phyloP scores from a whole-genome alignment of 768 basidiomycete species.

The Leccinum broughii region DNA sequence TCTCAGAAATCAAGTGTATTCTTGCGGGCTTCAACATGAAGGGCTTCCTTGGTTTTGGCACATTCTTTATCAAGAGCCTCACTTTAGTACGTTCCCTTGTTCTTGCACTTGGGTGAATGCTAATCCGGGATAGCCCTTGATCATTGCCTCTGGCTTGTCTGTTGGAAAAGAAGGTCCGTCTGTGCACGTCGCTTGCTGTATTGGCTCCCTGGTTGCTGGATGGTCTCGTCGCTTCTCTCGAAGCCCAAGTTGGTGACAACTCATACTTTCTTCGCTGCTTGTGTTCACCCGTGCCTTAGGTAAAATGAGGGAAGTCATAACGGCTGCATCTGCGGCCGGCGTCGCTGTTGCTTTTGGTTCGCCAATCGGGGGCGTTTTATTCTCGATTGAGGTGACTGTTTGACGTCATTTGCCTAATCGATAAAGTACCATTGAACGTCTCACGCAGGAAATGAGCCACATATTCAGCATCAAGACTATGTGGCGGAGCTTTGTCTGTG shows the following conservation, averaged over 20 bases:
- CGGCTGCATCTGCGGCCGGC: slow-evolving; percentile 95
- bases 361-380: slow-evolving; percentile 95
- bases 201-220: slow-evolving; percentile 88
- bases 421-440: slow-evolving; percentile 1
- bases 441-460: slow-evolving; percentile 93
- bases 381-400: slow-evolving; percentile 84
- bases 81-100: slow-evolving; percentile 65
- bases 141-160: slow-evolving; percentile 95
- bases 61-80: slow-evolving; percentile 91
- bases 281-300: slow-evolving; percentile 39
- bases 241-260: slow-evolving; percentile 70
- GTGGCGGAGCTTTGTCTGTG: slow-evolving; percentile 98
- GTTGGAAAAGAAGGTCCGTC: slow-evolving; percentile 99
- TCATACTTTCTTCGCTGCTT: slow-evolving; percentile 6
- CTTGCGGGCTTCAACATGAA: slow-evolving; percentile 97
- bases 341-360: slow-evolving; percentile 99
- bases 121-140: slow-evolving; percentile 68
- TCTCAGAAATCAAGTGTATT: slow-evolving; percentile 98
- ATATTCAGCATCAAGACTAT: slow-evolving; percentile 96
- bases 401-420: not conserved
- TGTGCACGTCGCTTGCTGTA: slow-evolving; percentile 94
- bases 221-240: slow-evolving; percentile 78
- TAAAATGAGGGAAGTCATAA: slow-evolving; percentile 88
- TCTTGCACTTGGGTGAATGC: slow-evolving; percentile 2
- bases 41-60: slow-evolving; percentile 87